Conservation (phyloP, 1,139 yeast species). For the Blastobotrys niveus region DNA sequence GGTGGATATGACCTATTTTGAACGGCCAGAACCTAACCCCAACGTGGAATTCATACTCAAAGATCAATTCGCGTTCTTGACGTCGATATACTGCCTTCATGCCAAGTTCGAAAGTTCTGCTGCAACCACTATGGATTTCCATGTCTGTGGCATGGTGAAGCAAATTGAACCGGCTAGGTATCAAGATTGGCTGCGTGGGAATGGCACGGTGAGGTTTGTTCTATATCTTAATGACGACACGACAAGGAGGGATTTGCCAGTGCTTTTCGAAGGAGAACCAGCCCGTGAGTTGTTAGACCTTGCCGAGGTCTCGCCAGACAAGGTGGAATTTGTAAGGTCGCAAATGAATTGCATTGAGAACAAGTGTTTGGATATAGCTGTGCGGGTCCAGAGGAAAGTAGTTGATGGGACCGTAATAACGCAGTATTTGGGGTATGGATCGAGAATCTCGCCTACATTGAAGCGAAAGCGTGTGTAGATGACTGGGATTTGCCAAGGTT, state of each 20-base stretch:
- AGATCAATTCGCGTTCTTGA: neutral
- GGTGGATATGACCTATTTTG: neutral
- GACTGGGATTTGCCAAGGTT: too few relatives aligned
- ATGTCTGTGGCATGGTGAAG: slow-evolving; percentile 4
- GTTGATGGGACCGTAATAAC: neutral
- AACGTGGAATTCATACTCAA: neutral
- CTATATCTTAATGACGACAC: slow-evolving; percentile 5
- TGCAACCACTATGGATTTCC: neutral
- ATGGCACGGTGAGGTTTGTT: neutral
- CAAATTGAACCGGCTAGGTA: neutral
- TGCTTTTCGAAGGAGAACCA: slow-evolving; percentile 7
- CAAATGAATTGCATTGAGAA: neutral
- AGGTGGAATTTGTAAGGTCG: neutral
- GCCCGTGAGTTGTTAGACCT: slow-evolving; percentile 6
- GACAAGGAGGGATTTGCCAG: slow-evolving; percentile 1
- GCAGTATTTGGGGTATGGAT: slow-evolving; percentile 1
- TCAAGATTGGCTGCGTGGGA: slow-evolving; percentile 1
- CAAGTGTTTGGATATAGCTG: neutral
- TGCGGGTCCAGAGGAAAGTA: neutral
- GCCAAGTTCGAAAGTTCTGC: neutral
- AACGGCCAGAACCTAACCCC: slow-evolving; percentile 2
- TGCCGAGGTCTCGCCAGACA: neutral
- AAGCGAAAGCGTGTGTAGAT: neutral
- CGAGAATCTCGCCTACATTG: slow-evolving; percentile 4
- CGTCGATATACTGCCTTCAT: slow-evolving; percentile 2